phyloP scores from a whole-genome alignment of 768 basidiomycete genomes.

The Pisolithus sp. region DNA sequence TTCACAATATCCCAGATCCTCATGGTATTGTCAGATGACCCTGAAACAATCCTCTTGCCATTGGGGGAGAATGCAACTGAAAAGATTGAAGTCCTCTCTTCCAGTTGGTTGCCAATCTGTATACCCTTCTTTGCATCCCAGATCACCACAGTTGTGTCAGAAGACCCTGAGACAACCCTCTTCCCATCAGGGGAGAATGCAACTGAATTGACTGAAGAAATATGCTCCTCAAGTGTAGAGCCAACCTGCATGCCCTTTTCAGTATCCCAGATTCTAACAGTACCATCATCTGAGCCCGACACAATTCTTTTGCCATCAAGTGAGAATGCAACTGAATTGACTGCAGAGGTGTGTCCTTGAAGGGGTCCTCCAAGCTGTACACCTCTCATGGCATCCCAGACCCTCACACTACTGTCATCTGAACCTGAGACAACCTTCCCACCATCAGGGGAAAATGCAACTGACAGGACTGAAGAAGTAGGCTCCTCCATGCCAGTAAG shows the following conservation, averaged over 20 bases:
- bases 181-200: slow-evolving; percentile 1
- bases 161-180: background rate
- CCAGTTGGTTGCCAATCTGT: background rate
- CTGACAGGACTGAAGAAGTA: background rate
- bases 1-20: slow-evolving; percentile 1
- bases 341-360: background rate
- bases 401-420: background rate
- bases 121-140: background rate
- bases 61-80: slow-evolving; percentile 7
- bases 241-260: background rate
- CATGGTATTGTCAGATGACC: background rate
- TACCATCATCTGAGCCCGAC: background rate
- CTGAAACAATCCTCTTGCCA: slow-evolving; percentile 1
- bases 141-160: background rate
- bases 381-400: background rate
- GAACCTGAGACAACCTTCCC: background rate
- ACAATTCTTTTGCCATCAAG: background rate
- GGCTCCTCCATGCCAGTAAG: background rate
- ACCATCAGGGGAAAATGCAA: slow-evolving; percentile 1
- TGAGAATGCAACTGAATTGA: background rate
- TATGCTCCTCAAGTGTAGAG: background rate
- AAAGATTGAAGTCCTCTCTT: background rate
- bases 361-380: background rate
- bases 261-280: background rate
- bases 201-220: background rate